A percentile compares a stretch with the other conserved stretches of the same genome.
phyloP scores from a whole-genome alignment of 768 basidiomycete species.

The Mycena chlorophos region DNA sequence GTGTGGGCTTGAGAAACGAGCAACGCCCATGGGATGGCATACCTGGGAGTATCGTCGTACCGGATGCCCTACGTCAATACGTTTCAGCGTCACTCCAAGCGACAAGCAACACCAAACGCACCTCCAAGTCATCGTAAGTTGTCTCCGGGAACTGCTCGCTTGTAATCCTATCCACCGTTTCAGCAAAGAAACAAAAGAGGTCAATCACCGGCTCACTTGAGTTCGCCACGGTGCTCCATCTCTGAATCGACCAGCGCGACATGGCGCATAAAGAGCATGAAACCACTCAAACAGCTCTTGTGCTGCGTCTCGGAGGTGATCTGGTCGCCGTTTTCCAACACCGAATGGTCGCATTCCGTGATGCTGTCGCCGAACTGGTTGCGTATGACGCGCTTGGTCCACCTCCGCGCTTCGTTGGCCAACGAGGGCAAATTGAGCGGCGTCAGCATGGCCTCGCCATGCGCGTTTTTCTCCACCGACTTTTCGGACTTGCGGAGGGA shows the following conservation, averaged over 20 bases:
- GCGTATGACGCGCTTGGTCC: slow-evolving; percentile 2
- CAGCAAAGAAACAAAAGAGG: too few species aligned
- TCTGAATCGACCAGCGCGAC: slow-evolving; percentile 13
- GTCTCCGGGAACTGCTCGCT: too few species aligned
- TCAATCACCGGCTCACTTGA: slow-evolving; percentile 7
- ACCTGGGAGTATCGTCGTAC: slow-evolving; percentile 10
- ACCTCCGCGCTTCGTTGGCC: background rate
- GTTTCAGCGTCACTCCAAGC: too few species aligned
- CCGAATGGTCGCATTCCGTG: background rate
- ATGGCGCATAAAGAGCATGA: slow-evolving; percentile 15
- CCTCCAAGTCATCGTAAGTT: too few species aligned
- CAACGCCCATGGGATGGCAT: background rate
- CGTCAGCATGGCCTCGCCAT: slow-evolving; percentile 4
- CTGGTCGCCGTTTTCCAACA: slow-evolving; percentile 11
- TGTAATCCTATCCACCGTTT: too few species aligned
- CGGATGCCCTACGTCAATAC: background rate
- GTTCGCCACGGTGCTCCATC: background rate
- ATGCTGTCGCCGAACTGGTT: background rate
- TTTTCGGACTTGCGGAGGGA: background rate
- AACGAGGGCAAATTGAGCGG: slow-evolving; percentile 2
- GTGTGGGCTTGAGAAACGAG: background rate
- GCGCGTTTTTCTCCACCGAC: background rate
- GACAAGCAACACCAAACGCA: too few species aligned
- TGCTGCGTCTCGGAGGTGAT: slow-evolving; percentile 8
- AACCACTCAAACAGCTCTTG: slow-evolving; percentile 8